Percentiles rank a stretch among this genome's conserved stretches.
Evolutionary conservation across 176 grass and related monocot genomes (phyloP).

Genomic region (Alopecurus myosuroides): DNA sequence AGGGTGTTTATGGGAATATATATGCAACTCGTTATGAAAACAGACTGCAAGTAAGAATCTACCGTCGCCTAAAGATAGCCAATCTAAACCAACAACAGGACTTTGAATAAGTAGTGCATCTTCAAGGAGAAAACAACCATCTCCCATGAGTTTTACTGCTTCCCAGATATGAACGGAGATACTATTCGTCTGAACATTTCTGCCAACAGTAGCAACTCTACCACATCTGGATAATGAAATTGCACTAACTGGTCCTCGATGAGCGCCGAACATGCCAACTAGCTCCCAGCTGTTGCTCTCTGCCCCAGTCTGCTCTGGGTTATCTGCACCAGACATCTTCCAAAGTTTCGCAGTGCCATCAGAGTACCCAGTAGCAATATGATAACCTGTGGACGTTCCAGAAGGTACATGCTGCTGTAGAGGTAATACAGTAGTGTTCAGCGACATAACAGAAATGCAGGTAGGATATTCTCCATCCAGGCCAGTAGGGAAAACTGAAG

Average conservation of each 20-base stretch:
- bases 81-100: conserved; percentile 66
- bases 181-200: conserved; percentile 33
- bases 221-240: conserved; percentile 69
- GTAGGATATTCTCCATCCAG: conserved; percentile 49
- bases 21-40: conserved; percentile 66
- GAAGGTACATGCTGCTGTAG: conserved; percentile 45
- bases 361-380: conserved; percentile 80
- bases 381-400: conserved; percentile 40
- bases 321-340: conserved; percentile 47
- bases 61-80: conserved; percentile 77
- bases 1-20: conserved; percentile 72
- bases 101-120: conserved; percentile 52
- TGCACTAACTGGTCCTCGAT: conserved; percentile 46
- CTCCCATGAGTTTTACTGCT: conserved; percentile 48
- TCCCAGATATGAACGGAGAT: conserved; percentile 79
- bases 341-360: conserved; percentile 79
- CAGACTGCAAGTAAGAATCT: conserved; percentile 67
- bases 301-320: conserved; percentile 33
- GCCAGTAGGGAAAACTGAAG: conserved; percentile 49
- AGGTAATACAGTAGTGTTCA: conserved; percentile 47
- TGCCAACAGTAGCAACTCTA: conserved; percentile 65
- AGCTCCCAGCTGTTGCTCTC: conserved; percentile 57
- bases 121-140: conserved; percentile 76
- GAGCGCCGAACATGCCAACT: conserved; percentile 63
- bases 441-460: conserved; percentile 46